A percentile compares a stretch with the other conserved stretches of the same genome.
phyloP scores from a whole-genome alignment of 163 green algal species.

The Chlamydomonas reinhardtii region DNA sequence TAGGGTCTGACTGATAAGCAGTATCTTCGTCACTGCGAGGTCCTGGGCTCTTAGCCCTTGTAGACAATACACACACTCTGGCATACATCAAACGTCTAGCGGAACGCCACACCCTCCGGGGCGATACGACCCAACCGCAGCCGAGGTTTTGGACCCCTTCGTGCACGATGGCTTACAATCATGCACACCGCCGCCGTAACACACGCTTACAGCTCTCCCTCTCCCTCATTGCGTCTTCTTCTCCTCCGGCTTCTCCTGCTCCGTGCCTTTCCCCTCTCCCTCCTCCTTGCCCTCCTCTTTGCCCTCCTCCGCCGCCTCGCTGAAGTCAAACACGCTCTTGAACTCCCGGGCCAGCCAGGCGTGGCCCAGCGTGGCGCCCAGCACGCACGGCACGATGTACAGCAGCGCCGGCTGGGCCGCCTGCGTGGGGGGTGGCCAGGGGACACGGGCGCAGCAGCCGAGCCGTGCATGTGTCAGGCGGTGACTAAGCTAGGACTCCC shows the following conservation, averaged over 20 bases:
- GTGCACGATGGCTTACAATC: too few relatives aligned
- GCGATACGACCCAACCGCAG: too few relatives aligned
- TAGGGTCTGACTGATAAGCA: too few relatives aligned
- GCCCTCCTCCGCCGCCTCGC: constrained; percentile 11
- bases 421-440: background rate
- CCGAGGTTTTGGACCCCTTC: too few relatives aligned
- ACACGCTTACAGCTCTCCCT: too few relatives aligned
- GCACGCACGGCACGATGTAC: constrained; percentile 94
- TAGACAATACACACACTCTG: too few relatives aligned
- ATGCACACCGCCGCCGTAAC: too few relatives aligned
- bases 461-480: background rate
- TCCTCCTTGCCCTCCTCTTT: background rate
- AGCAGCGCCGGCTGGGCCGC: constrained; percentile 96
- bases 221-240: constrained; percentile 33
- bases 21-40: too few relatives aligned
- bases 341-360: constrained; percentile 52
- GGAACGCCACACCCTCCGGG: too few relatives aligned
- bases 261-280: background rate
- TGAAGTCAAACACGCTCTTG: constrained; percentile 40
- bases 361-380: constrained; percentile 60
- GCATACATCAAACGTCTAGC: too few relatives aligned
- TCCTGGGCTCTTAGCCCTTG: too few relatives aligned
- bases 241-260: background rate
- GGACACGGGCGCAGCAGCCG: background rate
- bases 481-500: too few relatives aligned